Evolutionary conservation across 305 asterid species (phyloP).

Genomic region (Solanum hybrid): DNA sequence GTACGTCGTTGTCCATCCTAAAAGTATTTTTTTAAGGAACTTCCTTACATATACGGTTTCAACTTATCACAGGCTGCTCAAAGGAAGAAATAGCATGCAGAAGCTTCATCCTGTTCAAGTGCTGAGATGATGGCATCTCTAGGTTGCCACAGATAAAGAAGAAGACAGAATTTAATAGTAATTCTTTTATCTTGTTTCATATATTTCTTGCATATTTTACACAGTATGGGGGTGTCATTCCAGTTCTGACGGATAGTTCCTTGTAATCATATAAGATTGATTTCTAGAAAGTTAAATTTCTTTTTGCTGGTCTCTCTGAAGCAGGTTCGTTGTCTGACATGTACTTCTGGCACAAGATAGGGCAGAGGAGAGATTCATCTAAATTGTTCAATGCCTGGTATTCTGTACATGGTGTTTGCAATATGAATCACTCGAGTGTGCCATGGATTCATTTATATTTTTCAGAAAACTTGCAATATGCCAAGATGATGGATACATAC

Average conservation of each 20-base stretch:
- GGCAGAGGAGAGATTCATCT: background rate
- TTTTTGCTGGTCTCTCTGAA: background rate
- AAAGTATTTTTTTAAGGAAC: background rate
- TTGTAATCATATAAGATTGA: background rate
- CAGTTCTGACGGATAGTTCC: background rate
- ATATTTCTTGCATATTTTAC: background rate
- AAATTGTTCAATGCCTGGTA: background rate
- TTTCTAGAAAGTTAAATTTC: background rate
- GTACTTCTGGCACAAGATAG: background rate
- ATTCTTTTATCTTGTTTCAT: background rate
- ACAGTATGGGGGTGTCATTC: background rate
- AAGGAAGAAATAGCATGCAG: constrained; percentile 5
- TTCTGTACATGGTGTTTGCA: background rate
- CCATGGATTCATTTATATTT: background rate
- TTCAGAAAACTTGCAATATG: background rate
- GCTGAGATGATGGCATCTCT: background rate
- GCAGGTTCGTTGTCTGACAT: background rate
- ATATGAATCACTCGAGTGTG: background rate
- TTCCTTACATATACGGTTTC: background rate
- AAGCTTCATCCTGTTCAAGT: background rate
- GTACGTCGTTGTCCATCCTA: background rate
- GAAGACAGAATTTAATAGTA: background rate
- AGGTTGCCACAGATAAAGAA: background rate
- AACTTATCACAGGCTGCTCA: constrained; percentile 16
- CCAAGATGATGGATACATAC: background rate